Conservation (phyloP, 2,329 filamentous ascomycete species). For the Penicillium sp. region DNA sequence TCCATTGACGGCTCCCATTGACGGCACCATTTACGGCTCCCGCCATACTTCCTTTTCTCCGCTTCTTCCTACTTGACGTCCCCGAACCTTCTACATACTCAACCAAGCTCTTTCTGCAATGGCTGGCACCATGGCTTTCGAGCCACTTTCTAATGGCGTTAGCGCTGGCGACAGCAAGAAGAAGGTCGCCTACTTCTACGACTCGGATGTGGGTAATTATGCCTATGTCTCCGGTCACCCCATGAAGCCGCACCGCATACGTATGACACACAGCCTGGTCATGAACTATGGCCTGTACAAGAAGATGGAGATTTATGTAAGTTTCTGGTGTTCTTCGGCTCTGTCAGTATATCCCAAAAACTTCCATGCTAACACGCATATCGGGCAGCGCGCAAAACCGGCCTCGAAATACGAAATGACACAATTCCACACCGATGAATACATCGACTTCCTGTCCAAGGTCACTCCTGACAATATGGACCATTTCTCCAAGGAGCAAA, state of each 20-base stretch:
- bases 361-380: slow-evolving; percentile 18
- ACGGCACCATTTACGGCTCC: slow-evolving; percentile 5
- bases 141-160: slow-evolving; percentile 49
- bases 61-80: slow-evolving; percentile 6
- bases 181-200: slow-evolving; percentile 97
- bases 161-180: slow-evolving; percentile 53
- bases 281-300: slow-evolving; percentile 71
- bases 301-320: slow-evolving; percentile 66
- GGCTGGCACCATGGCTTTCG: slow-evolving; percentile 33
- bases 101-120: slow-evolving; percentile 3
- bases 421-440: slow-evolving; percentile 68
- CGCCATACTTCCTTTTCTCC: slow-evolving; percentile 15
- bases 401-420: slow-evolving; percentile 66
- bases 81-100: background rate
- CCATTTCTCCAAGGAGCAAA: slow-evolving; percentile 80
- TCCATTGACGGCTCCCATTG: slow-evolving; percentile 6
- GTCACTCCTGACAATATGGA: slow-evolving; percentile 99
- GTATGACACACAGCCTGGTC: slow-evolving; percentile 61
- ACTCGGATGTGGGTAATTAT: slow-evolving; percentile 96
- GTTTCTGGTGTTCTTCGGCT: slow-evolving; percentile 23
- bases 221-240: slow-evolving; percentile 76
- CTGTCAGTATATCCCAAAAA: background rate
- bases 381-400: slow-evolving; percentile 68
- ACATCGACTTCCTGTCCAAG: slow-evolving; percentile 69
- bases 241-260: slow-evolving; percentile 64